phyloP scores from a whole-genome alignment of 225 moss, liverwort and hornwort genomes.

The Neckera pumila region DNA sequence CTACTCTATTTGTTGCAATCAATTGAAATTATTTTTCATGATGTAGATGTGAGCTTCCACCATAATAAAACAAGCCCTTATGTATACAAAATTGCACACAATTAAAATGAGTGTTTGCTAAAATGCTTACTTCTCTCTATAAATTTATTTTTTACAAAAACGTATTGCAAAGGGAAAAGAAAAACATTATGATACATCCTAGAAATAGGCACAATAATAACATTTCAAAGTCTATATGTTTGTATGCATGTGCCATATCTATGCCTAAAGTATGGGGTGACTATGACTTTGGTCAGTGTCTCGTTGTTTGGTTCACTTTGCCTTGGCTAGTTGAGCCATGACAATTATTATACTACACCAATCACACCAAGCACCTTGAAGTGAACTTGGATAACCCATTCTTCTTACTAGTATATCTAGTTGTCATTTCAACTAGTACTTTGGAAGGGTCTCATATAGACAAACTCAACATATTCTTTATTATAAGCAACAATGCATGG shows the following conservation, averaged over 20 bases:
- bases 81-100: background rate
- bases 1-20: background rate
- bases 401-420: rapidly evolving
- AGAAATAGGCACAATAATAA: background rate
- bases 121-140: background rate
- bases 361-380: background rate
- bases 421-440: background rate
- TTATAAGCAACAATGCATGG: rapidly evolving
- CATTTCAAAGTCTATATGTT: background rate
- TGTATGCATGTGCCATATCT: background rate
- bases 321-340: too few species aligned
- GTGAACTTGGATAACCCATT: background rate
- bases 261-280: background rate
- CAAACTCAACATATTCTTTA: background rate
- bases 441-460: rapidly evolving
- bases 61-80: background rate
- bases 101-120: rapidly evolving
- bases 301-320: background rate
- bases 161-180: background rate
- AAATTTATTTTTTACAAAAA: too few species aligned
- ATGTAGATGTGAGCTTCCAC: background rate
- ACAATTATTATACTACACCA: background rate
- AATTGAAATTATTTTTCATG: rapidly evolving
- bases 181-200: background rate
- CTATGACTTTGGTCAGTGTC: rapidly evolving